These are phyloP conservation scores for Streptanthus diversifolius DNA, from an alignment of 345 rosid genomes.

Conservation along the genomic window DNA sequence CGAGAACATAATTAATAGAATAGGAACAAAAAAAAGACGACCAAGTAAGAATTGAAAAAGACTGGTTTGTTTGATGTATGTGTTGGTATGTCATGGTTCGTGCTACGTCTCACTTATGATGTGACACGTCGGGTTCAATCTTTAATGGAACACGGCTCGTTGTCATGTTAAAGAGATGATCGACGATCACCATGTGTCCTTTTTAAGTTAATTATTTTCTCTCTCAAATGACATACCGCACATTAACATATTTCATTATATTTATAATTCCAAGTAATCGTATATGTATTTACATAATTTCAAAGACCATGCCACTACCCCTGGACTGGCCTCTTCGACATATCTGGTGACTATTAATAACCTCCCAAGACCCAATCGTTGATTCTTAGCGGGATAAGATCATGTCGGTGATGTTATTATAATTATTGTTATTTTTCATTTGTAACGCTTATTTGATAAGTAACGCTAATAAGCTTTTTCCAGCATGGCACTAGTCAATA, in stretches of 20 bases:
- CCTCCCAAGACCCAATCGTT: too few relatives aligned
- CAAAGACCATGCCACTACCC: too few relatives aligned
- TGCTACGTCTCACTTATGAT: not conserved
- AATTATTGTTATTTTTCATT: not conserved
- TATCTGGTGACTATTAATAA: too few relatives aligned
- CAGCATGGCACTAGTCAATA: conserved; percentile 18
- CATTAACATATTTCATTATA: not conserved
- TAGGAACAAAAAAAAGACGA: conserved; percentile 14
- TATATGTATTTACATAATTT: too few relatives aligned
- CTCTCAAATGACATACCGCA: not conserved
- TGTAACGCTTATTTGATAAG: too few relatives aligned
- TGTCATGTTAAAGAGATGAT: not conserved
- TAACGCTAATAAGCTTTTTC: too few relatives aligned
- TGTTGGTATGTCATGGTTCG: conserved; percentile 25
- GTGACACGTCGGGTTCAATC: conserved; percentile 2
- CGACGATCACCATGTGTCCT: conserved; percentile 15
- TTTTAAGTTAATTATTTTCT: not conserved
- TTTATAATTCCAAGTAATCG: not conserved
- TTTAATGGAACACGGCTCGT: not conserved
- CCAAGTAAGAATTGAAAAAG: conserved; percentile 7
- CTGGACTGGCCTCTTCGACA: too few relatives aligned
- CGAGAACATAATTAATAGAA: not conserved
- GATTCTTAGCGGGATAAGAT: too few relatives aligned
- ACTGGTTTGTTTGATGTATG: conserved; percentile 7
- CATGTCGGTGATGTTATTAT: too few relatives aligned